Conservation (phyloP, 2,329 filamentous ascomycete species). For the Ceratocystis papillata region DNA sequence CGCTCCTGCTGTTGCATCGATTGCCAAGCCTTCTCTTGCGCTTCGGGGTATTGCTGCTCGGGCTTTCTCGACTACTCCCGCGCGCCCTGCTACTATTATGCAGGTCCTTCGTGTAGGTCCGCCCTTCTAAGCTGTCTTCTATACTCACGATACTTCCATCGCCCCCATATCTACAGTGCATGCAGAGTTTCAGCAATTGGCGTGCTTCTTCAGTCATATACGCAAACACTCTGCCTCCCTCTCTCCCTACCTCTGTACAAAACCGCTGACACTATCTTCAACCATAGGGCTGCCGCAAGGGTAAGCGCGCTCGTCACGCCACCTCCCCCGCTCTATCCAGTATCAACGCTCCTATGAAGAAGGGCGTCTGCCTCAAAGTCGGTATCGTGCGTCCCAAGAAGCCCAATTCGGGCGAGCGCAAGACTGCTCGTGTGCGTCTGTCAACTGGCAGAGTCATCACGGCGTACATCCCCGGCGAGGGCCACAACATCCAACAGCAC, state of each 20-base stretch:
- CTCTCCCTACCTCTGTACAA: background rate
- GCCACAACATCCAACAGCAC: slow-evolving; percentile 98
- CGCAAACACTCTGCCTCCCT: no score
- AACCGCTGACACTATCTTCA: slow-evolving; percentile 23
- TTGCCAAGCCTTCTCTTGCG: slow-evolving; percentile 4
- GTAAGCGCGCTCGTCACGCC: slow-evolving; percentile 71
- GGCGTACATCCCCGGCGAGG: slow-evolving; percentile 92
- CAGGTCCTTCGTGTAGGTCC: slow-evolving; percentile 51
- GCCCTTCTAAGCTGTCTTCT: background rate
- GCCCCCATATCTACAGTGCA: no score
- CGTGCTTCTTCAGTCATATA: no score
- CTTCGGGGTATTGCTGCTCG: slow-evolving; percentile 10
- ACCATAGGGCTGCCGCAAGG: slow-evolving; percentile 58
- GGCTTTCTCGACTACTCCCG: slow-evolving; percentile 48
- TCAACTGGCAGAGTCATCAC: slow-evolving; percentile 80
- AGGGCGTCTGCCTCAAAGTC: slow-evolving; percentile 92
- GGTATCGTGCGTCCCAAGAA: slow-evolving; percentile 95
- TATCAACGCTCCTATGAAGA: slow-evolving; percentile 65
- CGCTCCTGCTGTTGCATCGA: background rate
- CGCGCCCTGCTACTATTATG: slow-evolving; percentile 54
- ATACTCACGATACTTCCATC: no score
- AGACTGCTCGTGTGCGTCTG: slow-evolving; percentile 83
- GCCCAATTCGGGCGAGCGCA: slow-evolving; percentile 93
- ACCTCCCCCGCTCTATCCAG: slow-evolving; percentile 72
- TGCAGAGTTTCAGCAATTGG: no score